Evolutionary conservation across 768 basidiomycete species (phyloP).

Genomic region (Naganishia vishniacii): DNA sequence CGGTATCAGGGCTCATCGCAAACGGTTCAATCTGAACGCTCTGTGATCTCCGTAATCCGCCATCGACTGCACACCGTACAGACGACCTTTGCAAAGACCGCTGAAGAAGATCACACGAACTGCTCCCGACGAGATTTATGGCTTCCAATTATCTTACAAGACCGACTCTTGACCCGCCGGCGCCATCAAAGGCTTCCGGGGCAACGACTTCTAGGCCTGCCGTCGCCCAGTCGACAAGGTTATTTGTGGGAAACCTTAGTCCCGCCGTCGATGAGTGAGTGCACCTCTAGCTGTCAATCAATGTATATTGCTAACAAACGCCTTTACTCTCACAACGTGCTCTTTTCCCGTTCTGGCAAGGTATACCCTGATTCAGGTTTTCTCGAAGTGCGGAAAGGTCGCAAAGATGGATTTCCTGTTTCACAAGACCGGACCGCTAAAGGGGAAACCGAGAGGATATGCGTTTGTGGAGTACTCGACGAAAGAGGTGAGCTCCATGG

Average conservation of each 20-base stretch:
- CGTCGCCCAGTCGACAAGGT: constrained; percentile 48
- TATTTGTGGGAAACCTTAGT: constrained; percentile 86
- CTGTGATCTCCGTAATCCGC: no score
- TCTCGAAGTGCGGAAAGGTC: constrained; percentile 86
- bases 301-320: constrained; percentile 1
- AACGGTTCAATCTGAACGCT: no score
- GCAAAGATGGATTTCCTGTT: constrained; percentile 90
- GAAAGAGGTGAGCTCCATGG: constrained; percentile 63
- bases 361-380: constrained; percentile 80
- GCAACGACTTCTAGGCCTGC: neutral
- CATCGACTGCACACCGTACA: no score
- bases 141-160: constrained; percentile 15
- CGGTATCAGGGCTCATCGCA: no score
- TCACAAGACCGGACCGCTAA: constrained; percentile 80
- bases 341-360: constrained; percentile 50
- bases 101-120: no score
- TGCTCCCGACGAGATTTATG: neutral
- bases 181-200: neutral
- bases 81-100: no score
- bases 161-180: neutral
- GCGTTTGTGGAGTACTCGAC: constrained; percentile 83
- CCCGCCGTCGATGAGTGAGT: constrained; percentile 78
- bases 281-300: constrained; percentile 6
- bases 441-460: constrained; percentile 91
- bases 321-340: neutral